Evolutionary conservation across 23 red algal genomes (phyloP).

Genomic region (Gracilaria domingensis): DNA sequence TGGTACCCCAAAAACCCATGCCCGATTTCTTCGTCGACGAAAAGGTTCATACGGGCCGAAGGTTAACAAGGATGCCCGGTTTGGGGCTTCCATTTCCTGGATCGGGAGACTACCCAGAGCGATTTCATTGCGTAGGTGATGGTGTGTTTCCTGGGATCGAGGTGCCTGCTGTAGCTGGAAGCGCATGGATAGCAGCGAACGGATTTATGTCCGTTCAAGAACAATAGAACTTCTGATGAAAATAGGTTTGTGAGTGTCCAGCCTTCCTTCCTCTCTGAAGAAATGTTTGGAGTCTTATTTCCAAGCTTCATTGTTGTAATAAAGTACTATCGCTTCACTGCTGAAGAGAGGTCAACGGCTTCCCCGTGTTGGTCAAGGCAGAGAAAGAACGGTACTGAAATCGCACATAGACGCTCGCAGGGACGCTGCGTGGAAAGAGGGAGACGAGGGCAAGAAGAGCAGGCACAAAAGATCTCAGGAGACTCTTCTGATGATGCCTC

Average conservation of each 20-base stretch:
- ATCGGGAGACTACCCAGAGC: neutral
- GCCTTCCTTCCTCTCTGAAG: too few relatives aligned
- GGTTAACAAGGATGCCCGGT: constrained; percentile 22
- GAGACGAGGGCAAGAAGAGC: too few relatives aligned
- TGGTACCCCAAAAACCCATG: constrained; percentile 80
- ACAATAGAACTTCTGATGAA: constrained; percentile 34
- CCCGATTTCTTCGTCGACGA: constrained; percentile 60
- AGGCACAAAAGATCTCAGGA: too few relatives aligned
- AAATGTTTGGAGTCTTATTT: too few relatives aligned
- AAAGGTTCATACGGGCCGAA: constrained; percentile 74
- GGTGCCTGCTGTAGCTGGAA: constrained; percentile 77
- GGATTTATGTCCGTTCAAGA: constrained; percentile 47
- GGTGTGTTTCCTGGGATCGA: constrained; percentile 87
- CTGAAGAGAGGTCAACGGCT: too few relatives aligned
- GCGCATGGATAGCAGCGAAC: constrained; percentile 71
- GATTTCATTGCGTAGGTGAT: constrained; percentile 65
- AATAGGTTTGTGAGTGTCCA: constrained; percentile 56
- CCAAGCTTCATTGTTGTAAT: too few relatives aligned
- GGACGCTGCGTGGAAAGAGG: too few relatives aligned
- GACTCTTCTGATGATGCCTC: too few relatives aligned
- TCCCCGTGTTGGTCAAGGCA: too few relatives aligned
- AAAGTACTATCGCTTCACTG: too few relatives aligned
- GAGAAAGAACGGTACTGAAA: too few relatives aligned
- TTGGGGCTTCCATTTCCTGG: constrained; percentile 52
- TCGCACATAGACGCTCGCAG: too few relatives aligned